Evolutionary conservation across 495 filamentous ascomycete species (phyloP).

Genomic region (Echria macrotheca): DNA sequence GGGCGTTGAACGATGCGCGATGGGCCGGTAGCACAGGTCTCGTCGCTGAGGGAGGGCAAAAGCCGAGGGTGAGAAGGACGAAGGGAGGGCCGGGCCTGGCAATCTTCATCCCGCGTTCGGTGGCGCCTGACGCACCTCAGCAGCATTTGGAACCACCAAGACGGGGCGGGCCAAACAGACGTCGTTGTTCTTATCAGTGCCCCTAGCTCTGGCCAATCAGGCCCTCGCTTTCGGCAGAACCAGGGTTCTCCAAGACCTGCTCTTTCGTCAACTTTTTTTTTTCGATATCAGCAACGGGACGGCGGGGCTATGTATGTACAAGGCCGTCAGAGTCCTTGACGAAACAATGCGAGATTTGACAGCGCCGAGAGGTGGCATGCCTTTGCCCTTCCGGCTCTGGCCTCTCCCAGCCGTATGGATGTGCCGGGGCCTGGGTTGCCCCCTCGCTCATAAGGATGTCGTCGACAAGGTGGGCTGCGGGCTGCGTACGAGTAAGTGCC

Average conservation of each 20-base stretch:
- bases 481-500: too few relatives aligned
- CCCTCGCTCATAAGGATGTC: not conserved
- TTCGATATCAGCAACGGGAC: constrained; percentile 15
- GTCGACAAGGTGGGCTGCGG: not conserved
- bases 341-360: constrained; percentile 4
- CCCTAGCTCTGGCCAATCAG: constrained; percentile 19
- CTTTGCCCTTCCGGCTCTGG: not conserved
- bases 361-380: constrained; percentile 3
- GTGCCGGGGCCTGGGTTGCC: constrained; percentile 1
- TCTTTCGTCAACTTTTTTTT: constrained; percentile 11
- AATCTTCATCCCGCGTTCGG: constrained; percentile 22
- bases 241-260: constrained; percentile 10
- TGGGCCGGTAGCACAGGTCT: too few relatives aligned
- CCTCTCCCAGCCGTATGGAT: constrained; percentile 13
- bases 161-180: constrained; percentile 21
- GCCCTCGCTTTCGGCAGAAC: not conserved
- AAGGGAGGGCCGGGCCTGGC: not conserved
- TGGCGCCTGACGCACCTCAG: constrained; percentile 19
- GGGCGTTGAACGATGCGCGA: constrained; percentile 1
- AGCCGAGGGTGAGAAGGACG: not conserved
- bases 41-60: too few relatives aligned
- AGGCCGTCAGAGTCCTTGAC: not conserved
- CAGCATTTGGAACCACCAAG: constrained; percentile 13
- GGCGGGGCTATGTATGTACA: too few relatives aligned
- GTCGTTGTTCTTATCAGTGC: constrained; percentile 22